Conservation (phyloP, 2,329 filamentous ascomycete species). For the Aspergillus sp. region DNA sequence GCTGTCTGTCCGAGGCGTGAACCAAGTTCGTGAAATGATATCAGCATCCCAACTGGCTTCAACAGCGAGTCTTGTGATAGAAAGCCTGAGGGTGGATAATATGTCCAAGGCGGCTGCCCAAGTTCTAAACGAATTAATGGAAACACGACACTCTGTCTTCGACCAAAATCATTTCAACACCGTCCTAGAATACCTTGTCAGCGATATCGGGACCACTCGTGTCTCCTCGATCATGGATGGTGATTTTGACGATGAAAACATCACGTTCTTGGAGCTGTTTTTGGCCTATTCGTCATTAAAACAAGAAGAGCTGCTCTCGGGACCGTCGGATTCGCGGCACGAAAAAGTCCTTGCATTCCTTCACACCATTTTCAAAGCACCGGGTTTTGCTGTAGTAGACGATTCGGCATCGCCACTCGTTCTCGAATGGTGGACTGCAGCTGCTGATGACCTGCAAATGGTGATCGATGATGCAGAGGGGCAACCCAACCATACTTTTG, state of each 20-base stretch:
- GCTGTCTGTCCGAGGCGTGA: slow-evolving; percentile 25
- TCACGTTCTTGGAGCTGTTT: slow-evolving; percentile 36
- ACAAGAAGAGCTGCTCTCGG: slow-evolving; percentile 24
- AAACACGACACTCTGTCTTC: slow-evolving; percentile 21
- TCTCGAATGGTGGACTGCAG: slow-evolving; percentile 39
- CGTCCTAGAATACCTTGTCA: slow-evolving; percentile 28
- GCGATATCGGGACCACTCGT: slow-evolving; percentile 26
- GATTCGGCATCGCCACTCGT: slow-evolving; percentile 31
- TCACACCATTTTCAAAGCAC: slow-evolving; percentile 33
- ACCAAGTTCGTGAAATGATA: slow-evolving; percentile 16
- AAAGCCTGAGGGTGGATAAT: slow-evolving; percentile 18
- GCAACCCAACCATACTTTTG: slow-evolving; percentile 19
- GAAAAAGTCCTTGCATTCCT: slow-evolving; percentile 29
- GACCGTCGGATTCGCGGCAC: slow-evolving; percentile 24
- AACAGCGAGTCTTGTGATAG: slow-evolving; percentile 18
- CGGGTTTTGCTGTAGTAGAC: slow-evolving; percentile 36
- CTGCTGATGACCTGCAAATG: slow-evolving; percentile 33
- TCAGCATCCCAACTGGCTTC: slow-evolving; percentile 13
- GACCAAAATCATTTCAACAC: slow-evolving; percentile 18
- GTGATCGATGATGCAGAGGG: slow-evolving; percentile 22
- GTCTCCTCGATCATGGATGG: slow-evolving; percentile 27
- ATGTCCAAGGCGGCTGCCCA: slow-evolving; percentile 28
- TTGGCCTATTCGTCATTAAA: slow-evolving; percentile 30
- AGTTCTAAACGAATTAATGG: slow-evolving; percentile 28
- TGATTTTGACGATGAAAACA: slow-evolving; percentile 31